These are phyloP conservation scores for Triticum timopheevii DNA, from an alignment of 176 grass and related monocot species.

Conservation along the genomic window DNA sequence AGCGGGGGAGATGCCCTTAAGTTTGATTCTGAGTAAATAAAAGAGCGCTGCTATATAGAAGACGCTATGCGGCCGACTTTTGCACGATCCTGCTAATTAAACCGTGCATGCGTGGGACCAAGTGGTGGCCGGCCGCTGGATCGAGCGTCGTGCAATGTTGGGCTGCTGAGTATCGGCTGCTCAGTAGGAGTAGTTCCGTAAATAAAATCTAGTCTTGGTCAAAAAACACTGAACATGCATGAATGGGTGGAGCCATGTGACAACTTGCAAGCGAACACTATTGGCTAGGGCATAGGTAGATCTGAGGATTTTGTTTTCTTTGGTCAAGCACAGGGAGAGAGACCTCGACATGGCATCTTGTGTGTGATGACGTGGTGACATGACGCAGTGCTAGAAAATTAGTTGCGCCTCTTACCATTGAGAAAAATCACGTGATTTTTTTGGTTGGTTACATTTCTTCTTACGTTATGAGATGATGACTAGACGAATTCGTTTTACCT, in stretches of 20 bases:
- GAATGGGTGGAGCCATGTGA: conserved; percentile 36
- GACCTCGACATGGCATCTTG: conserved; percentile 31
- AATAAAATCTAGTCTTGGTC: no score
- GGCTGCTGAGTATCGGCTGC: no score
- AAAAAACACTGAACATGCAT: background rate
- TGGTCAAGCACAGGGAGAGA: conserved; percentile 6
- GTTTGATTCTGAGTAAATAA: no score
- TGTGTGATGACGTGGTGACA: conserved; percentile 23
- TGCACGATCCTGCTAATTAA: no score
- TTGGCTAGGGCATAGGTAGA: conserved; percentile 30
- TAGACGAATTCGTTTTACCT: background rate
- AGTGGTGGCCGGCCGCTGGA: no score
- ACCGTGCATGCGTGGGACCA: no score
- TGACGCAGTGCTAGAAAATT: conserved; percentile 20
- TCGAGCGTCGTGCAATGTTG: no score
- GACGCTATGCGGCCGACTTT: no score
- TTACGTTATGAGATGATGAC: conserved; percentile 14
- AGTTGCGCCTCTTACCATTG: background rate
- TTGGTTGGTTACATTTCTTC: background rate
- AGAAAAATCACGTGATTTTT: background rate
- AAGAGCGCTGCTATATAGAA: no score
- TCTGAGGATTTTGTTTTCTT: conserved; percentile 53
- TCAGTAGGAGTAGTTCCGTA: no score
- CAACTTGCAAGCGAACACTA: conserved; percentile 8
- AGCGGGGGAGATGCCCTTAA: no score